Base-by-base conservation (phyloP, 2,329 filamentous ascomycete species). In the Tolypocladium paradoxum region DNA sequence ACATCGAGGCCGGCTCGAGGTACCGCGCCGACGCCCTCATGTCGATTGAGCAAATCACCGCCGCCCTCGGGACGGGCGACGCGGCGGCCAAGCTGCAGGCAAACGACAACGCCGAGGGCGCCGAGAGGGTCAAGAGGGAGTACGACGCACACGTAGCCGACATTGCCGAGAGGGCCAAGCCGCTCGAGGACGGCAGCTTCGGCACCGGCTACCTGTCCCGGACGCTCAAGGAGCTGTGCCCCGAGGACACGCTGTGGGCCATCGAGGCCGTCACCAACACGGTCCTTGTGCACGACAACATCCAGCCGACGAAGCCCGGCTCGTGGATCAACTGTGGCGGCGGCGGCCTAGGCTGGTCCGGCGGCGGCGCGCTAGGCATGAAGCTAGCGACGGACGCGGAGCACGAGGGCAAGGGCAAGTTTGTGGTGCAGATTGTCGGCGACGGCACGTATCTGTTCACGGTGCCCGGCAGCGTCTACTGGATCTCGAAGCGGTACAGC, bases 261-360 rank as follows among this genome's bases (percentile, higher is more conserved):
- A 74, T 93, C 45, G 88, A 93, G 68, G 83, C 88, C 0, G 88
- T 93, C 0, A 93, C 88, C 0, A 82, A 87, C 54, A 83, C 84
- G 0, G 68, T 67, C 0, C 78, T 83, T 31, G 82, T 90, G 1
- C 76, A 81, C 29, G 86, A 93, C 58, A 87, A 90, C 58, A 70
- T 93, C 8, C 82, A 83, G 60, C 77, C 82, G 2, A 83, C 77
- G 0, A 63, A 82, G 0, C 87, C 88, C 0, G 86, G 87, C 0
- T 83, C 81, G 0, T 90, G 85, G 85, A 82, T 92, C 62, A 91
- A 90, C 65, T 91, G 87, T 64, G 88, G 88, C 1, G 88, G 85
- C 1, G 88, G 87, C 16, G 88, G 88, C 2, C 80, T 92, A 0
- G 88, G 88, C 2, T 92, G 88, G 88, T 87, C 83, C 12, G 88